Percentiles rank a stretch among this genome's conserved stretches.
phyloP scores from a whole-genome alignment of 139 green algal species.

The Closterium sp. region DNA sequence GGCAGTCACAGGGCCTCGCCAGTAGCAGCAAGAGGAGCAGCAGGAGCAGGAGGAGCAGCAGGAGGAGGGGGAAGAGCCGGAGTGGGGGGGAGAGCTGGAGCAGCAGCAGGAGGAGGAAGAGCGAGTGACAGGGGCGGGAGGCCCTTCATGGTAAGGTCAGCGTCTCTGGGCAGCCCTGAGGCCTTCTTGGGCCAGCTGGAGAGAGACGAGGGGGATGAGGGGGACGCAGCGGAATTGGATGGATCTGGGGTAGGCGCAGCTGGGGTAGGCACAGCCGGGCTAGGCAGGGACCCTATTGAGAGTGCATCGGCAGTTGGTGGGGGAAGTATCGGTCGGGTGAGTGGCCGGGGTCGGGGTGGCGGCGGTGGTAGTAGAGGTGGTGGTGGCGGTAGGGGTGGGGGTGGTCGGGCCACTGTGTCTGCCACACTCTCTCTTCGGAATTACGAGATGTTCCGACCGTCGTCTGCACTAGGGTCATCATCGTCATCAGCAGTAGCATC shows the following conservation, averaged over 20 bases:
- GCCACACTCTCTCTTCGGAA: not conserved
- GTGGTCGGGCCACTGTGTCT: not conserved
- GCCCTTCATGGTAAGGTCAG: not conserved
- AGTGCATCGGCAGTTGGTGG: too few species aligned
- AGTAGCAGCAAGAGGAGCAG: not conserved
- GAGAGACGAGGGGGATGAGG: not conserved
- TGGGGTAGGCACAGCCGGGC: not conserved
- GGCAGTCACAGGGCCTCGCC: not conserved
- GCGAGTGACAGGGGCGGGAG: not conserved
- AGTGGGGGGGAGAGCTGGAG: too few species aligned
- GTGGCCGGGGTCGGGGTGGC: not conserved
- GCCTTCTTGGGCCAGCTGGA: not conserved
- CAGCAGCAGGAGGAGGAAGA: not conserved
- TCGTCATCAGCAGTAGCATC: not conserved
- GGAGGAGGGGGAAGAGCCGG: too few species aligned
- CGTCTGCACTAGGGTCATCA: not conserved
- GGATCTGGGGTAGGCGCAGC: not conserved
- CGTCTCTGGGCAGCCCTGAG: not conserved
- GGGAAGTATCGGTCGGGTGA: not conserved
- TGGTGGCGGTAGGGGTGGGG: not conserved
- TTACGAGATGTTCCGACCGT: not conserved
- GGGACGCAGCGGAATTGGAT: not conserved
- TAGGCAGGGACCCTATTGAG: not conserved
- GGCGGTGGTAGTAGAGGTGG: too few species aligned
- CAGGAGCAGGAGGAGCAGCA: not conserved